These are phyloP conservation scores for Phialophora chinensis DNA, from an alignment of 2,329 filamentous ascomycete genomes.

Conservation along the genomic window DNA sequence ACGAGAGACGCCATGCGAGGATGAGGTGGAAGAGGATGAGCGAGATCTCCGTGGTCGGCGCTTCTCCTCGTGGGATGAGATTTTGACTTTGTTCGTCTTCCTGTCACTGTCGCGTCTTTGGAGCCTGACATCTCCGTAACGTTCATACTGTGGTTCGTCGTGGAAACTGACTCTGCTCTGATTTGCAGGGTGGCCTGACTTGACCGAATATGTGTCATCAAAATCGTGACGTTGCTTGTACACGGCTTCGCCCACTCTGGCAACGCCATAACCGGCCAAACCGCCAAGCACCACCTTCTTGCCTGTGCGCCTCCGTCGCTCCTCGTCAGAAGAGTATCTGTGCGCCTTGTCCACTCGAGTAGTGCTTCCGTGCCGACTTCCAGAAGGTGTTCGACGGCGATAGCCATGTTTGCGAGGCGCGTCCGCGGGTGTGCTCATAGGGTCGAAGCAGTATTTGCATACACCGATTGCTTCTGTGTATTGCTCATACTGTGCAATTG, in stretches of 20 bases:
- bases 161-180: conserved; percentile 42
- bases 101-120: conserved; percentile 42
- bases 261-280: conserved; percentile 60
- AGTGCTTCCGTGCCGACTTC: conserved; percentile 46
- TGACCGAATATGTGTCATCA: conserved; percentile 66
- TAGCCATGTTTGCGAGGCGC: conserved; percentile 68
- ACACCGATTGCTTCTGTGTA: conserved; percentile 71
- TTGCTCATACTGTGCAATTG: conserved; percentile 69
- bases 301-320: conserved; percentile 52
- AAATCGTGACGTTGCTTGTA: conserved; percentile 61
- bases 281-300: conserved; percentile 61
- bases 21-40: conserved; percentile 31
- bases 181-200: conserved; percentile 55
- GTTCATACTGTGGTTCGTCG: conserved; percentile 48
- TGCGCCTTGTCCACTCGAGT: conserved; percentile 64
- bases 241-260: conserved; percentile 59
- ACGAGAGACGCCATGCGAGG: conserved; percentile 19
- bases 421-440: conserved; percentile 60
- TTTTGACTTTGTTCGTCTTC: conserved; percentile 22
- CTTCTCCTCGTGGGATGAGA: conserved; percentile 2
- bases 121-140: conserved; percentile 47
- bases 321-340: conserved; percentile 61
- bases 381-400: conserved; percentile 37
- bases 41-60: conserved; percentile 27
- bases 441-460: conserved; percentile 70